Evolutionary conservation across 352 stramenopile species (phyloP).

Genomic region (Phytophthora sansomeana): DNA sequence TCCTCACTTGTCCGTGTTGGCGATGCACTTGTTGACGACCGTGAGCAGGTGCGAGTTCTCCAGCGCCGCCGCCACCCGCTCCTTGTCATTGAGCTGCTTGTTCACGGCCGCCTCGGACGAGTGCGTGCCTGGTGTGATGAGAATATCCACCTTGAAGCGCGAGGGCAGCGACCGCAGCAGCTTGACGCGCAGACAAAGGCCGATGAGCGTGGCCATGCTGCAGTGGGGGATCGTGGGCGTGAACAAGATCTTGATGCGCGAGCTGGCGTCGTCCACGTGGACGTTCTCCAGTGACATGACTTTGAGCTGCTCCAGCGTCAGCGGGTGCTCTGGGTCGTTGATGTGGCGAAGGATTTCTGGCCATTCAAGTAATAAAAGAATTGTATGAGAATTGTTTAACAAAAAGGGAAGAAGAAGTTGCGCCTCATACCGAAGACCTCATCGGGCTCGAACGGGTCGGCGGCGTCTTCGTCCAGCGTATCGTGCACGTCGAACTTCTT

Average conservation of each 20-base stretch:
- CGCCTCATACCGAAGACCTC: conserved; percentile 83
- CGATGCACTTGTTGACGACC: conserved; percentile 97
- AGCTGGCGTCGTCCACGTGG: conserved; percentile 84
- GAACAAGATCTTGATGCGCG: conserved; percentile 85
- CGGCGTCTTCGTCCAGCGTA: conserved; percentile 63
- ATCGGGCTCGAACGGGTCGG: conserved; percentile 83
- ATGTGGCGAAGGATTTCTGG: conserved; percentile 89
- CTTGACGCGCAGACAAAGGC: conserved; percentile 96
- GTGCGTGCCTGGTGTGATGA: conserved; percentile 95
- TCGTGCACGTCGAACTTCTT: conserved; percentile 77
- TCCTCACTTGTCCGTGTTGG: conserved; percentile 87
- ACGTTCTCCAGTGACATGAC: conserved; percentile 93
- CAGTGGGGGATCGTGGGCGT: conserved; percentile 98
- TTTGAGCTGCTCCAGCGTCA: conserved; percentile 95
- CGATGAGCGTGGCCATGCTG: conserved; percentile 98
- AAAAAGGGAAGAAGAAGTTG: no score
- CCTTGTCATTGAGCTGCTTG: conserved; percentile 98
- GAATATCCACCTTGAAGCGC: conserved; percentile 95
- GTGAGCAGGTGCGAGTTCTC: conserved; percentile 96
- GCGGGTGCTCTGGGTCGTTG: conserved; percentile 94
- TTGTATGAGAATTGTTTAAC: no score
- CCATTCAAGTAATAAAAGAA: background rate
- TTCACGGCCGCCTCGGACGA: conserved; percentile 95
- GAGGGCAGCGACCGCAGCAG: conserved; percentile 93
- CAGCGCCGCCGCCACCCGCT: conserved; percentile 95